Conservation (phyloP, 331 rosid species). For the Saraca asoca region DNA sequence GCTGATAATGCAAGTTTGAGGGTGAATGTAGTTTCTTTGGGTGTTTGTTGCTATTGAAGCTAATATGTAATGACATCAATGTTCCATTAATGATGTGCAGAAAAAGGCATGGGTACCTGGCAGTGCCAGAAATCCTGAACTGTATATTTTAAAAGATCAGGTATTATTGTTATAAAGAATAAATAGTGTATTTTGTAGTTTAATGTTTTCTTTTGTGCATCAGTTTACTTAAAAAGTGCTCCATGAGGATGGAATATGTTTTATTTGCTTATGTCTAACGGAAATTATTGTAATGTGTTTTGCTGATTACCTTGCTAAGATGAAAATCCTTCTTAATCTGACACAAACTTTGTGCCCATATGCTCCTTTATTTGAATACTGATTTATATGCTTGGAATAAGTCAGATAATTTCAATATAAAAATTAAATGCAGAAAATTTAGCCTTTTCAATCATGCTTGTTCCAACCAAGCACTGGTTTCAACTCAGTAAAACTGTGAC, state of each 20-base stretch:
- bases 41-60: constrained; percentile 21
- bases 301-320: neutral
- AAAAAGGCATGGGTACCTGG: constrained; percentile 78
- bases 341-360: neutral
- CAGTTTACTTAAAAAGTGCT: neutral
- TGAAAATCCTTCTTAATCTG: neutral
- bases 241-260: neutral
- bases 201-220: neutral
- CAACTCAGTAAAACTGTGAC: too few species aligned
- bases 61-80: constrained; percentile 11
- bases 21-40: constrained; percentile 37
- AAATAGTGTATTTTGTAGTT: neutral
- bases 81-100: constrained; percentile 45
- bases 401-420: neutral
- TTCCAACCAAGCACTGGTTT: neutral
- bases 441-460: neutral
- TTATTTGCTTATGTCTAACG: neutral
- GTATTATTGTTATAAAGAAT: constrained; percentile 43
- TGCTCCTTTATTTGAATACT: neutral
- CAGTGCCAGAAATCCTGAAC: constrained; percentile 78
- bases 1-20: constrained; percentile 59
- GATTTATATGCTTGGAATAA: neutral
- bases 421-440: neutral
- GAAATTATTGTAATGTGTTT: neutral
- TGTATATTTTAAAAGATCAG: constrained; percentile 85